These are phyloP conservation scores for Botryosphaeria dothidea DNA, from an alignment of 2,329 filamentous ascomycete genomes.

Conservation along the genomic window DNA sequence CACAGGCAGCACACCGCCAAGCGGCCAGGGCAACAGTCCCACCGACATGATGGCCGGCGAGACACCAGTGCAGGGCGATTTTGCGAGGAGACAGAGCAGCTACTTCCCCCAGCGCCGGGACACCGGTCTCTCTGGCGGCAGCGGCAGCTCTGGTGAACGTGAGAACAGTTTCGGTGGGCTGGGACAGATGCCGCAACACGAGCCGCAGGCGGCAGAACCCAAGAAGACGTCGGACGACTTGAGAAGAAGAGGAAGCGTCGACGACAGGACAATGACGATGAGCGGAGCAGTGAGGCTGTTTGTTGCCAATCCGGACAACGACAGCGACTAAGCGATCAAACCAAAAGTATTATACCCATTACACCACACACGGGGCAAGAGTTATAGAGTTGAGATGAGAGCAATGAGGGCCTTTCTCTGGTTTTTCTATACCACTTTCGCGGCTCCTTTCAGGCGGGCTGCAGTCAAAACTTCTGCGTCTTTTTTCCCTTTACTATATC, in stretches of 20 bases:
- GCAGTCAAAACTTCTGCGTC: conserved; percentile 13
- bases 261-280: conserved; percentile 78
- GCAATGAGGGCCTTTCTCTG: conserved; percentile 11
- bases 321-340: conserved; percentile 42
- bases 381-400: conserved; percentile 14
- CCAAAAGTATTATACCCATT: conserved; percentile 17
- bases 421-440: conserved; percentile 13
- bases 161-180: conserved; percentile 58
- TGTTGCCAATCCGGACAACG: conserved; percentile 78
- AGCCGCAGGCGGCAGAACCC: conserved; percentile 42
- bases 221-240: conserved; percentile 64
- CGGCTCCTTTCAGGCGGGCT: conserved; percentile 1
- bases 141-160: conserved; percentile 44
- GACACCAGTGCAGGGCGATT: conserved; percentile 45
- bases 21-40: conserved; percentile 42
- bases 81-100: conserved; percentile 27
- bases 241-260: conserved; percentile 75
- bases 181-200: conserved; percentile 50
- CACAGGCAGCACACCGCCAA: conserved; percentile 56
- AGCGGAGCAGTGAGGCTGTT: conserved; percentile 68
- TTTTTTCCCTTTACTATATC: conserved; percentile 9
- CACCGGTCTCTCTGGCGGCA: conserved; percentile 44
- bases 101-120: conserved; percentile 46
- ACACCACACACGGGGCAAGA: conserved; percentile 15
- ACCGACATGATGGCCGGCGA: conserved; percentile 45